A percentile compares a stretch with the other conserved stretches of the same genome.
Conservation (phyloP, 1,139 yeast genomes). For the Ogataea hybrid region DNA sequence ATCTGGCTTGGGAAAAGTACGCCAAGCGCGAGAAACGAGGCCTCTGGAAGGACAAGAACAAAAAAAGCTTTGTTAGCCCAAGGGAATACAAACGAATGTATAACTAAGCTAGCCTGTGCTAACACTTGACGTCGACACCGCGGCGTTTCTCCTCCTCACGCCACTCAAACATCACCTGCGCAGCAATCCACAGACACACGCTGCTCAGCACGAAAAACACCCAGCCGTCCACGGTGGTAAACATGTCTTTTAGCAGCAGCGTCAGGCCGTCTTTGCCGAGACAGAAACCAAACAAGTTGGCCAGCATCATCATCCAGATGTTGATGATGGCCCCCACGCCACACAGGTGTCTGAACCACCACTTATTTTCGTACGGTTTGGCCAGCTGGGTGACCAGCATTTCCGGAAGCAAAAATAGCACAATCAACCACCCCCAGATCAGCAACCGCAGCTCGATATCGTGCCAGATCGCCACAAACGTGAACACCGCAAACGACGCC, state of each 20-base stretch:
- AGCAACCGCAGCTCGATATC: constrained; percentile 84
- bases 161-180: constrained; percentile 92
- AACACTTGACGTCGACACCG: constrained; percentile 83
- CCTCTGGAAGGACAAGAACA: constrained; percentile 57
- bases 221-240: constrained; percentile 67
- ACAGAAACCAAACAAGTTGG: constrained; percentile 92
- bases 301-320: constrained; percentile 98
- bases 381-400: constrained; percentile 54
- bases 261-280: constrained; percentile 84
- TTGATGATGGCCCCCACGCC: constrained; percentile 88
- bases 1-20: constrained; percentile 52
- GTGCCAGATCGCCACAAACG: constrained; percentile 98
- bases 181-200: constrained; percentile 71
- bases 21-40: constrained; percentile 64
- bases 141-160: constrained; percentile 81
- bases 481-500: constrained; percentile 84
- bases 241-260: constrained; percentile 64
- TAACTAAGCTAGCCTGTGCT: constrained; percentile 36
- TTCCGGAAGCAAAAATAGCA: constrained; percentile 87
- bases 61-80: constrained; percentile 61
- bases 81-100: constrained; percentile 66
- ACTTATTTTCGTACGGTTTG: constrained; percentile 41
- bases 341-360: constrained; percentile 81
- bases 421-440: constrained; percentile 96
- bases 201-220: constrained; percentile 65